phyloP scores from a whole-genome alignment of 495 filamentous ascomycete genomes.

The Diplogelasinospora grovesii region DNA sequence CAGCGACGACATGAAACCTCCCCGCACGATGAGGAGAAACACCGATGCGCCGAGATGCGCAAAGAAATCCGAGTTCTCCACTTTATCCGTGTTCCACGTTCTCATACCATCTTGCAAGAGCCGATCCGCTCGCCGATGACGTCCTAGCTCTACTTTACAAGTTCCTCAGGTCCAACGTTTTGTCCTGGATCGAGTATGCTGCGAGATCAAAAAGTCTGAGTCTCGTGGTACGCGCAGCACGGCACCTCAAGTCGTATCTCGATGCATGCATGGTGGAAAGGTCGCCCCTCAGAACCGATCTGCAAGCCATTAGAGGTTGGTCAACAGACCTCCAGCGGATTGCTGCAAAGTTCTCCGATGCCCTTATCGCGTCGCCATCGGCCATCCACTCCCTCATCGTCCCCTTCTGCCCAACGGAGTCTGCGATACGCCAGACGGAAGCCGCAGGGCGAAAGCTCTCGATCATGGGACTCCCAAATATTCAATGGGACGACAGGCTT shows the following conservation, averaged over 20 bases:
- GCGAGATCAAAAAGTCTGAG: constrained; percentile 1
- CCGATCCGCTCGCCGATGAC: neutral
- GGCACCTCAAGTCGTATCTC: constrained; percentile 6
- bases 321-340: constrained; percentile 10
- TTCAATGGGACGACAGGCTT: constrained; percentile 13
- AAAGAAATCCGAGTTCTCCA: constrained; percentile 4
- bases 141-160: constrained; percentile 4
- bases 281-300: constrained; percentile 2
- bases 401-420: constrained; percentile 11
- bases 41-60: neutral
- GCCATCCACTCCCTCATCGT: constrained; percentile 11
- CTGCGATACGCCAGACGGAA: constrained; percentile 4
- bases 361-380: constrained; percentile 7
- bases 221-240: constrained; percentile 5
- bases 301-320: constrained; percentile 6
- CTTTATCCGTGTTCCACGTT: constrained; percentile 5
- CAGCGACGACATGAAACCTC: constrained; percentile 11
- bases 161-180: constrained; percentile 9
- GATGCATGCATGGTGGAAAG: neutral
- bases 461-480: constrained; percentile 1
- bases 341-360: constrained; percentile 11
- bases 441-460: neutral
- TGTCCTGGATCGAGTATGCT: constrained; percentile 10
- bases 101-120: constrained; percentile 11
- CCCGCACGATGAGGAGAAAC: neutral